A percentile compares a stretch with the other conserved stretches of the same genome.
Conservation (phyloP, 495 filamentous ascomycete genomes). For the Oidiodendron maius region DNA sequence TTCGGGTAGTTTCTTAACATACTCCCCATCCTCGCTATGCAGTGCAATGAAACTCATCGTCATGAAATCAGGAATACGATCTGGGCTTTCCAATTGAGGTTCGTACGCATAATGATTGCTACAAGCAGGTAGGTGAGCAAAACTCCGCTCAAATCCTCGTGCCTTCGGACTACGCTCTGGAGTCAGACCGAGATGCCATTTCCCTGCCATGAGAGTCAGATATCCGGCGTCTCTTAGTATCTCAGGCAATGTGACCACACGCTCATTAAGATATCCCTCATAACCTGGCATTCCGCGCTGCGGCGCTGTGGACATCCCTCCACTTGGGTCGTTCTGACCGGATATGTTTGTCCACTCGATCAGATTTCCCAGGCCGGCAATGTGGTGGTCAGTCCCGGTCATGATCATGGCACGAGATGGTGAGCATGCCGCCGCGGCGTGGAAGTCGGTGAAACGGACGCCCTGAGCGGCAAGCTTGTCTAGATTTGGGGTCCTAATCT, state of each 20-base stretch:
- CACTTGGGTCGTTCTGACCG: conserved; percentile 23
- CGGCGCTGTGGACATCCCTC: conserved; percentile 24
- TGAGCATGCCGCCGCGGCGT: conserved; percentile 59
- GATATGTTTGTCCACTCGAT: conserved; percentile 27
- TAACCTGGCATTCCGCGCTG: conserved; percentile 51
- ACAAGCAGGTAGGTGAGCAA: conserved; percentile 37
- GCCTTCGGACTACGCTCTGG: conserved; percentile 33
- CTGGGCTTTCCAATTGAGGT: conserved; percentile 22
- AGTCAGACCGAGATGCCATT: conserved; percentile 50
- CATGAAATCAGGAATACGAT: conserved; percentile 43
- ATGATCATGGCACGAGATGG: conserved; percentile 58
- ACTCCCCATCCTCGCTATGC: conserved; percentile 48
- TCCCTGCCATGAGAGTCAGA: conserved; percentile 55
- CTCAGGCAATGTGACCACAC: conserved; percentile 56
- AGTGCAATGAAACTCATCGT: conserved; percentile 48
- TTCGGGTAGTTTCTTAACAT: conserved; percentile 37
- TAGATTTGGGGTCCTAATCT: conserved; percentile 58
- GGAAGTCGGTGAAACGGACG: conserved; percentile 57
- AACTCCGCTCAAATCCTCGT: conserved; percentile 39
- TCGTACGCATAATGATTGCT: conserved; percentile 59
- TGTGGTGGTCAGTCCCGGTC: conserved; percentile 48
- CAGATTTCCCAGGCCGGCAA: conserved; percentile 42
- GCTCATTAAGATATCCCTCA: conserved; percentile 60
- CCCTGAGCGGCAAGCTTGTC: conserved; percentile 49
- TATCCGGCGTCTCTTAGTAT: conserved; percentile 57